Evolutionary conservation across 805 yeast genomes (phyloP).

Genomic region (Cyberlindnera petersonii): DNA sequence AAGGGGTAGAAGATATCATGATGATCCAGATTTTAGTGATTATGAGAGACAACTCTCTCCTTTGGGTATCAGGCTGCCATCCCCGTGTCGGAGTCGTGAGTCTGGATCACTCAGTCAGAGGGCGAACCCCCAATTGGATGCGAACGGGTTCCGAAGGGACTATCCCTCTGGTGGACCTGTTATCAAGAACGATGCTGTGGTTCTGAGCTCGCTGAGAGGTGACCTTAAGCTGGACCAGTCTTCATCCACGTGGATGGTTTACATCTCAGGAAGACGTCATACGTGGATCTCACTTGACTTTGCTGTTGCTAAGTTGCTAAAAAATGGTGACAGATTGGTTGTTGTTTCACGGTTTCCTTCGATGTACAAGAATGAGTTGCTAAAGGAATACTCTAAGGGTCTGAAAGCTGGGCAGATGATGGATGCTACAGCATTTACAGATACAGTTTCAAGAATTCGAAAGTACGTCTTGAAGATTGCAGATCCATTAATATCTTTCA

Average conservation of each 20-base stretch:
- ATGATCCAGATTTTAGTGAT: conserved; percentile 1
- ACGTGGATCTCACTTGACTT: conserved; percentile 84
- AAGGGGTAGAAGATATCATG: too few relatives aligned
- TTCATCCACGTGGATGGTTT: conserved; percentile 41
- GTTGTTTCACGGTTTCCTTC: conserved; percentile 53
- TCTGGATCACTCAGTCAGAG: neutral
- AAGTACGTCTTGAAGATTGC: conserved; percentile 38
- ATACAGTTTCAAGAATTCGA: conserved; percentile 11
- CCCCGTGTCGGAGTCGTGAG: neutral
- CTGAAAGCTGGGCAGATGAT: too few relatives aligned
- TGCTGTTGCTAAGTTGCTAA: conserved; percentile 50
- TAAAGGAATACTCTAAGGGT: too few relatives aligned
- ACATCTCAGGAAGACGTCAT: conserved; percentile 66
- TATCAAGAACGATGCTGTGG: conserved; percentile 15
- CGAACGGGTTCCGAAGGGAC: conserved; percentile 20
- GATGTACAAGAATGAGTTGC: conserved; percentile 1
- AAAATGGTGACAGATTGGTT: conserved; percentile 64
- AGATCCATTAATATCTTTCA: conserved; percentile 33
- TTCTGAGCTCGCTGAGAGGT: too few relatives aligned
- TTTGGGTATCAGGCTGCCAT: conserved; percentile 5
- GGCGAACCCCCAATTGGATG: conserved; percentile 1
- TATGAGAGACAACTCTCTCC: conserved; percentile 16
- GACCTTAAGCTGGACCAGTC: too few relatives aligned
- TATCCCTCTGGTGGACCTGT: conserved; percentile 23
- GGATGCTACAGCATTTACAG: conserved; percentile 5